A percentile compares a stretch with the other conserved stretches of the same genome.
phyloP scores from a whole-genome alignment of 305 asterid species.

The Rubia tinctorum region DNA sequence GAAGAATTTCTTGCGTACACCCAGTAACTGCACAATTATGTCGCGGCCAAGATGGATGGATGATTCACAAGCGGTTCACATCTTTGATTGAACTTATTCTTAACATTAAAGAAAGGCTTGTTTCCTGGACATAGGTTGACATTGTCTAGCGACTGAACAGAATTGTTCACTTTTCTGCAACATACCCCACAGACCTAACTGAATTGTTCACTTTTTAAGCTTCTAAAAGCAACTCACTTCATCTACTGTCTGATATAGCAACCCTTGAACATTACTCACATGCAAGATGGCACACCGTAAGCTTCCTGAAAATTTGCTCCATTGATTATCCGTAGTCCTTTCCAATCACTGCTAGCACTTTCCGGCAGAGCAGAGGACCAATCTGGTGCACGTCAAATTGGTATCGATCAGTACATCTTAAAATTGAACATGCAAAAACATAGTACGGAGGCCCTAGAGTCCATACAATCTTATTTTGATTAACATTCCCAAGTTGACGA shows the following conservation, averaged over 20 bases:
- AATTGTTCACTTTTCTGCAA: neutral
- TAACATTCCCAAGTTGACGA: neutral
- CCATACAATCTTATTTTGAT: neutral
- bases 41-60: conserved; percentile 16
- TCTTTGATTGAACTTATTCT: conserved; percentile 22
- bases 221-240: conserved; percentile 11
- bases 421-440: neutral
- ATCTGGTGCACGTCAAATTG: conserved; percentile 7
- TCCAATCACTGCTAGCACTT: neutral
- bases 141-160: conserved; percentile 5
- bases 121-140: conserved; percentile 2
- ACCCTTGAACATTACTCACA: neutral
- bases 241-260: conserved; percentile 2
- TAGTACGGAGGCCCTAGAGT: neutral
- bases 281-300: neutral
- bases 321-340: neutral
- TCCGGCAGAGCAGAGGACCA: neutral
- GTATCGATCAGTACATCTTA: neutral
- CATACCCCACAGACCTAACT: conserved; percentile 6
- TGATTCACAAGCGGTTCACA: conserved; percentile 19
- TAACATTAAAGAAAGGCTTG: conserved; percentile 18
- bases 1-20: neutral
- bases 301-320: neutral
- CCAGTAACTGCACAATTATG: conserved; percentile 26
- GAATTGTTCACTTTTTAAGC: neutral